Conservation (phyloP, 2,329 filamentous ascomycete species). For the Ophiocordyceps unilateralis region DNA sequence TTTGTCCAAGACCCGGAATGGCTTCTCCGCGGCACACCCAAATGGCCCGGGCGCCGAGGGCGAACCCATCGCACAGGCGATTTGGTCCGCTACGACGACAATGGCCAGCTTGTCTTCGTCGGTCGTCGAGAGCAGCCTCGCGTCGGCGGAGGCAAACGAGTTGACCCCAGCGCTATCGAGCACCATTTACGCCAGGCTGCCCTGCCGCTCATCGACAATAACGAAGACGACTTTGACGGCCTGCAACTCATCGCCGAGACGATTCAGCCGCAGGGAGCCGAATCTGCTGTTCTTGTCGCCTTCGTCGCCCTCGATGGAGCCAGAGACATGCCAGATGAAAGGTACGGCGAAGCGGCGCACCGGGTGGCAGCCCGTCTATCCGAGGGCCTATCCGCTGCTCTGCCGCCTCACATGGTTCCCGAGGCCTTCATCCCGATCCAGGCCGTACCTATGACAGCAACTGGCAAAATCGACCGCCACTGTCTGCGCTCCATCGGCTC, state of each 20-base stretch:
- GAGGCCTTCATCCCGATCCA: constrained; percentile 3
- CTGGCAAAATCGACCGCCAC: constrained; percentile 5
- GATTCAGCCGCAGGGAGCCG: constrained; percentile 1
- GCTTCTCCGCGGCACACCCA: constrained; percentile 2
- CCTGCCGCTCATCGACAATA: background rate
- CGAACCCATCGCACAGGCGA: constrained; percentile 29
- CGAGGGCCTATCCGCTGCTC: constrained; percentile 1
- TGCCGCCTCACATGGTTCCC: constrained; percentile 7
- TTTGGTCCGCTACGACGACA: constrained; percentile 20
- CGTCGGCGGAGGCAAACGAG: constrained; percentile 34
- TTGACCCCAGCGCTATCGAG: constrained; percentile 21
- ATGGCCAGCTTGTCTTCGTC: constrained; percentile 19
- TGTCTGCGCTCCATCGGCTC: constrained; percentile 5
- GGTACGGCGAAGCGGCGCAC: background rate
- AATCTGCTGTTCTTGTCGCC: constrained; percentile 2
- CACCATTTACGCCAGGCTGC: constrained; percentile 2
- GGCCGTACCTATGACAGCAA: constrained; percentile 3
- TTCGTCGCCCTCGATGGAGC: constrained; percentile 2
- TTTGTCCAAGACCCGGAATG: constrained; percentile 6
- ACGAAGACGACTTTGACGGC: background rate
- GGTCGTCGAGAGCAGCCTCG: constrained; percentile 36
- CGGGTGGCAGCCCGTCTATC: background rate
- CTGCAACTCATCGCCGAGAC: constrained; percentile 3
- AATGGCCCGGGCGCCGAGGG: constrained; percentile 1
- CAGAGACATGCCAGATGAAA: background rate